phyloP scores from a whole-genome alignment of 371 early-diverging fungal genomes.

The Chytridium lagenaria region DNA sequence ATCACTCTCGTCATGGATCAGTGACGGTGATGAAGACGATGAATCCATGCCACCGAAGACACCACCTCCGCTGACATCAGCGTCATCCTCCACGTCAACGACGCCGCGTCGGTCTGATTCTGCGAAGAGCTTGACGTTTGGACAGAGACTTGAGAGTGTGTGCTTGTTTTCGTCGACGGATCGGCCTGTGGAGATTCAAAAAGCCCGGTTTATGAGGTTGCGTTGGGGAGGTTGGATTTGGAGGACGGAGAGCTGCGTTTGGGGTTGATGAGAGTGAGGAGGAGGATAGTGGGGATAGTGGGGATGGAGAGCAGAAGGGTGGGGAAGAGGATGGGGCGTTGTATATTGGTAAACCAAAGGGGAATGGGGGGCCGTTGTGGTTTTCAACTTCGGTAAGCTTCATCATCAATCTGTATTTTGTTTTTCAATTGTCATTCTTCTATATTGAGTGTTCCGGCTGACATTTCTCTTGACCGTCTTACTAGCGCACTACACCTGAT shows the following conservation, averaged over 20 bases:
- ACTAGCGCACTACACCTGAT: too few relatives aligned
- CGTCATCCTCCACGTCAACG: constrained; percentile 4
- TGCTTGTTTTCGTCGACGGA: constrained; percentile 19
- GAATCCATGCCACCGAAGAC: not conserved
- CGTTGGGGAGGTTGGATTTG: too few relatives aligned
- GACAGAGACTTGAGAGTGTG: constrained; percentile 28
- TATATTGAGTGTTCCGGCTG: too few relatives aligned
- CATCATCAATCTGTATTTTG: too few relatives aligned
- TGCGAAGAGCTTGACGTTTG: constrained; percentile 20
- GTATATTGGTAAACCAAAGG: too few relatives aligned
- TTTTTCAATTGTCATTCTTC: too few relatives aligned
- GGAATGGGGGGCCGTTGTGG: constrained; percentile 10
- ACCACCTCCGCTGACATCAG: not conserved
- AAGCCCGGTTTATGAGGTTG: not conserved
- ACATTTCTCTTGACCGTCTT: too few relatives aligned
- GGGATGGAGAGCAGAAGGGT: constrained; percentile 22
- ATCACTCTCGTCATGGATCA: too few relatives aligned
- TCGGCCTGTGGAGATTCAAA: constrained; percentile 16
- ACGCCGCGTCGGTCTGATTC: constrained; percentile 6
- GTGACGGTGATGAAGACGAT: too few relatives aligned
- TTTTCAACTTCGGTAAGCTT: constrained; percentile 5
- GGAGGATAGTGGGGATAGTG: constrained; percentile 27
- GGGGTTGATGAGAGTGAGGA: constrained; percentile 14
- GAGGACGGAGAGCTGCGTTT: too few relatives aligned
- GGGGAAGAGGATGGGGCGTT: too few relatives aligned